phyloP scores from a whole-genome alignment of 2,329 filamentous ascomycete species.

The Monosporascus sp. region DNA sequence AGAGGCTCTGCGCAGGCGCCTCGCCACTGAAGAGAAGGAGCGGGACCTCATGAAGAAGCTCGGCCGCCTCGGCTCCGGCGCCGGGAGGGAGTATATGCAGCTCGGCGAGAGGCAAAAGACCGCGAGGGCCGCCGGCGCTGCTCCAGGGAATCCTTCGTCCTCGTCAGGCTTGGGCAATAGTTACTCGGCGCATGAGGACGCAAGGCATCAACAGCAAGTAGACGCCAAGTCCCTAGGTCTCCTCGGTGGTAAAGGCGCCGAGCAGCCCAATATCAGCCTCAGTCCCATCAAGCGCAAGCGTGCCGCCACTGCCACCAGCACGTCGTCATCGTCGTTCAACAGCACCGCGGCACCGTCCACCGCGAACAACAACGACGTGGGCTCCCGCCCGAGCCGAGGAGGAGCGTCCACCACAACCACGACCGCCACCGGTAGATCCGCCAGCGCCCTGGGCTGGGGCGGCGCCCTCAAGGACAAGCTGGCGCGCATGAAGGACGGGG shows the following conservation, averaged over 20 bases:
- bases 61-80: slow-evolving; percentile 56
- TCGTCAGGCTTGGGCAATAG: too few species aligned
- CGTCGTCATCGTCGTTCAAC: slow-evolving; percentile 6
- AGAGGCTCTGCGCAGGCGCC: slow-evolving; percentile 58
- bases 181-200: too few species aligned
- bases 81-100: slow-evolving; percentile 67
- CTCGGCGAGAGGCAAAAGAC: slow-evolving; percentile 17
- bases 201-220: slow-evolving; percentile 22
- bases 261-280: slow-evolving; percentile 44
- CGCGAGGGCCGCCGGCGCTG: slow-evolving; percentile 4
- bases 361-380: neutral
- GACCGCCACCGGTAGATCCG: neutral
- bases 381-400: neutral
- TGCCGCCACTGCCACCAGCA: slow-evolving; percentile 36
- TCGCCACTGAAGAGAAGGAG: slow-evolving; percentile 66
- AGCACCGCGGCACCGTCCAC: neutral
- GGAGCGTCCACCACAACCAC: slow-evolving; percentile 2
- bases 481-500: slow-evolving; percentile 55
- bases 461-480: slow-evolving; percentile 49
- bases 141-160: neutral
- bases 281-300: slow-evolving; percentile 59
- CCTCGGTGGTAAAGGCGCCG: slow-evolving; percentile 29
- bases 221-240: slow-evolving; percentile 42
- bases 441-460: slow-evolving; percentile 48
- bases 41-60: slow-evolving; percentile 65